phyloP scores from a whole-genome alignment of 306 rosid species.

The Cajanus cajan region DNA sequence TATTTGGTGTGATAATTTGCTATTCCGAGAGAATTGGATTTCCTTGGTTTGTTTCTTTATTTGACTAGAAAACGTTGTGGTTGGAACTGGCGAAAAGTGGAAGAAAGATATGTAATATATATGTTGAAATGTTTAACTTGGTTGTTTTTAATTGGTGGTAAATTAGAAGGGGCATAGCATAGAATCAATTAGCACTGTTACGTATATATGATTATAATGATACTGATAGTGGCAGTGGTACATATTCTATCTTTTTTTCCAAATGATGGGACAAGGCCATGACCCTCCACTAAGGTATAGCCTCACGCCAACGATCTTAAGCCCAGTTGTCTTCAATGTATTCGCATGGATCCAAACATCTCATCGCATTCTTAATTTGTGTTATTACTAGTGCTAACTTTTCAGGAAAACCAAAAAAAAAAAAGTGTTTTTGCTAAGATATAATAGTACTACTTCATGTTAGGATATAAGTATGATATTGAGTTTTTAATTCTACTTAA shows the following conservation, averaged over 20 bases:
- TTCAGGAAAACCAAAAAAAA: not conserved
- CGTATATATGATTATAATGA: not conserved
- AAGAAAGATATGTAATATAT: not conserved
- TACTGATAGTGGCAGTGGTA: constrained; percentile 20
- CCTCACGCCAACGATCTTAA: constrained; percentile 2
- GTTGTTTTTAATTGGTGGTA: not conserved
- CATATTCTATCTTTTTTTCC: constrained; percentile 31
- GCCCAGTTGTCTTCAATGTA: not conserved
- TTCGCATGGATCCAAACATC: not conserved
- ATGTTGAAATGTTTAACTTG: not conserved
- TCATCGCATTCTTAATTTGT: not conserved
- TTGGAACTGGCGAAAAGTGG: not conserved
- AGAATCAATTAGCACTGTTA: not conserved
- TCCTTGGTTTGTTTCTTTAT: not conserved
- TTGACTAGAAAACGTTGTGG: not conserved
- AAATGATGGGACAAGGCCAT: constrained; percentile 48
- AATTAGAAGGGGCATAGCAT: not conserved
- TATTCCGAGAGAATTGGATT: not conserved
- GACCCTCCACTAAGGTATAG: constrained; percentile 45
- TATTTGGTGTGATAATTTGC: not conserved
- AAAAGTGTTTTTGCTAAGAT: not conserved
- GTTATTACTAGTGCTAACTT: constrained; percentile 15
- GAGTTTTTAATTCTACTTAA: too few relatives aligned
- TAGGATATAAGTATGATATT: too few relatives aligned
- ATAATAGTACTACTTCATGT: too few relatives aligned